Evolutionary conservation across 108 stramenopile species (phyloP), one percentile per base, ranked within the genome.

Genomic region (Cylindrotheca fusiformis): DNA sequence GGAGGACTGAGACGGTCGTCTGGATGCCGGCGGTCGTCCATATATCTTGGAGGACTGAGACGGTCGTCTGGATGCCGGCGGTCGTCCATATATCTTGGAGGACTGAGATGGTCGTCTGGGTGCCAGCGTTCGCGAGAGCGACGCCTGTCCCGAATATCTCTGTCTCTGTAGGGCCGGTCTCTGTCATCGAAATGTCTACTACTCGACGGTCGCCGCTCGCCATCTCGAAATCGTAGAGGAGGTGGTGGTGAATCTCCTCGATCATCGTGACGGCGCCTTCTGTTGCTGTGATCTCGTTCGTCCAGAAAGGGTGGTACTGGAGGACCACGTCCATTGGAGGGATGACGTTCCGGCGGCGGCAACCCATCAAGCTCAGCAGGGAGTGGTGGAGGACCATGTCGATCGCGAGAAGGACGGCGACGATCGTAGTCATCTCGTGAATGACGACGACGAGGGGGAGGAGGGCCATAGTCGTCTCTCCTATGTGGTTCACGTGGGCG

Each of bases 381-480:
- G 14, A 41, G 6, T 41, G 36, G 36, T 41, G 36, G 10, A 41
- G 36, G n/a, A n/a, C n/a, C n/a, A n/a, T n/a, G 10, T 14, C 36
- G 36, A 14, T 41, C 36, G 10, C 6, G 6, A 14, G 36, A 41
- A 10, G 55, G n/a, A 55, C 55, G 55, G 21, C 31, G 30, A 1
- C 28, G 1, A 1, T 36, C 21, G 18, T 22, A 12, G 20, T 44
- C 22, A 1, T 58, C 36, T 1, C 53, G 53, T 6, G 31, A 32
- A 55, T 55, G 31, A 27, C 32, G 31, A 23, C 31, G 50, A 21
- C 5, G 33, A 1, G 36, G 20, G 19, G 57, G 36, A 2, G n/a
- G 18, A 26, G 31, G 57, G n/a, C 57, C 57, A 32, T 36, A 19
- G 22, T 36, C 57, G 32, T 2, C n/a, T 58, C 32, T 32, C 19